Percentiles rank a stretch among this genome's conserved stretches.
These are phyloP conservation scores for Sporobolomyces pararoseus DNA, from an alignment of 768 basidiomycete species.

Conservation along the genomic window DNA sequence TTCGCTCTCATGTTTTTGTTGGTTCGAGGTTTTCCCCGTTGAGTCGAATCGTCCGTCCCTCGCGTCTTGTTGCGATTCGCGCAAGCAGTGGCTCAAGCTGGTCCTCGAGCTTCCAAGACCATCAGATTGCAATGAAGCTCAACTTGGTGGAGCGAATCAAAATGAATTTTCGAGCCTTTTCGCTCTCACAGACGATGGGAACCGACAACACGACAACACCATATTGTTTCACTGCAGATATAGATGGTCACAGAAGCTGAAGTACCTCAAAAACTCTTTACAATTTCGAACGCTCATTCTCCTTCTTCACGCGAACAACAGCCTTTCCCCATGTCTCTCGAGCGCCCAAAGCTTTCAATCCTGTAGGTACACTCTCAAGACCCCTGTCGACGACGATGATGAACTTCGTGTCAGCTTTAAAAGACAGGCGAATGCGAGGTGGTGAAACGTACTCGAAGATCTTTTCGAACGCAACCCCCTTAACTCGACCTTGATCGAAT, in stretches of 20 bases:
- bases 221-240: too few species aligned
- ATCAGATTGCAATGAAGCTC: too few species aligned
- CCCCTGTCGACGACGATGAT: constrained; percentile 46
- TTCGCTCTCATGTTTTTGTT: too few species aligned
- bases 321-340: constrained; percentile 92
- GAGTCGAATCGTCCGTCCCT: background rate
- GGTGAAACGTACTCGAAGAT: constrained; percentile 54
- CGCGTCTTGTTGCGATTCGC: too few species aligned
- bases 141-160: too few species aligned
- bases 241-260: background rate
- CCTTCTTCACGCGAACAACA: constrained; percentile 58
- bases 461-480: constrained; percentile 67
- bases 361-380: constrained; percentile 64
- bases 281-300: constrained; percentile 28
- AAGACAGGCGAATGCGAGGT: background rate
- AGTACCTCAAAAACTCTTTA: background rate
- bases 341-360: constrained; percentile 68
- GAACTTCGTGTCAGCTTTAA: background rate
- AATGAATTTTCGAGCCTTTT: too few species aligned
- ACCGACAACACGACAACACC: too few species aligned
- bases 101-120: too few species aligned
- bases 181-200: too few species aligned
- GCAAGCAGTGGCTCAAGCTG: too few species aligned
- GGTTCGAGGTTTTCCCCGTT: background rate
- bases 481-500: constrained; percentile 62